phyloP scores from a whole-genome alignment of 805 yeast genomes.

The Lachancea kluyveri region DNA sequence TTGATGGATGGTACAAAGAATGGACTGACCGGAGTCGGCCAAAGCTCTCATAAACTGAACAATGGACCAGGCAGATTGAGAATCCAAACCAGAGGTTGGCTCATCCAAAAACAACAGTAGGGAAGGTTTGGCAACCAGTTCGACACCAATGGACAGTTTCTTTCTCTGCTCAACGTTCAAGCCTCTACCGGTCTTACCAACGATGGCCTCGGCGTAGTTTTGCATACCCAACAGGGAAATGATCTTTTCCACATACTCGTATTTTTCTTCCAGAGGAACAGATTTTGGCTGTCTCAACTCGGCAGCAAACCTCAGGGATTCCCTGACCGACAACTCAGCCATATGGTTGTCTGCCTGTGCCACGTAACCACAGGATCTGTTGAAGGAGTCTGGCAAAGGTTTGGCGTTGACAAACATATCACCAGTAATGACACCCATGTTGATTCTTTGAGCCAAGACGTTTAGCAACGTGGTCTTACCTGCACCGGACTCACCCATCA shows the following conservation, averaged over 20 bases:
- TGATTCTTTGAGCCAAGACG: slow-evolving; percentile 63
- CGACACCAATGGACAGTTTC: slow-evolving; percentile 61
- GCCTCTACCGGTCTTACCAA: slow-evolving; percentile 71
- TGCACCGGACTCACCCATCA: slow-evolving; percentile 78
- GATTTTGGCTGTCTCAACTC: slow-evolving; percentile 55
- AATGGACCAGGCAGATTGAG: slow-evolving; percentile 64
- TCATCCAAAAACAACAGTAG: slow-evolving; percentile 57
- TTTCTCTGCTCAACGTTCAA: slow-evolving; percentile 57
- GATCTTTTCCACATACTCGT: slow-evolving; percentile 59
- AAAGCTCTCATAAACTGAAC: slow-evolving; percentile 54
- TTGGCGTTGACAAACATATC: slow-evolving; percentile 62
- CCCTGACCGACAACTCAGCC: slow-evolving; percentile 62
- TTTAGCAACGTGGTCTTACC: slow-evolving; percentile 73
- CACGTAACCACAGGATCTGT: slow-evolving; percentile 62
- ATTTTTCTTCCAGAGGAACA: slow-evolving; percentile 49
- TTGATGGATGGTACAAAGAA: slow-evolving; percentile 74
- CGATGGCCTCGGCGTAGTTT: slow-evolving; percentile 62
- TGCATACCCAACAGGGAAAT: slow-evolving; percentile 59
- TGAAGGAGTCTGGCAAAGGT: slow-evolving; percentile 52
- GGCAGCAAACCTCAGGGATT: slow-evolving; percentile 63
- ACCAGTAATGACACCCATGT: slow-evolving; percentile 65
- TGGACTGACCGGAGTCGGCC: slow-evolving; percentile 57
- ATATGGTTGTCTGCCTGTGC: slow-evolving; percentile 75
- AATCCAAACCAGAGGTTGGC: slow-evolving; percentile 65
- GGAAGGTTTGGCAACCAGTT: slow-evolving; percentile 59